Conservation (phyloP, 192 early-diverging fungal species). For the Coemansia sp. region DNA sequence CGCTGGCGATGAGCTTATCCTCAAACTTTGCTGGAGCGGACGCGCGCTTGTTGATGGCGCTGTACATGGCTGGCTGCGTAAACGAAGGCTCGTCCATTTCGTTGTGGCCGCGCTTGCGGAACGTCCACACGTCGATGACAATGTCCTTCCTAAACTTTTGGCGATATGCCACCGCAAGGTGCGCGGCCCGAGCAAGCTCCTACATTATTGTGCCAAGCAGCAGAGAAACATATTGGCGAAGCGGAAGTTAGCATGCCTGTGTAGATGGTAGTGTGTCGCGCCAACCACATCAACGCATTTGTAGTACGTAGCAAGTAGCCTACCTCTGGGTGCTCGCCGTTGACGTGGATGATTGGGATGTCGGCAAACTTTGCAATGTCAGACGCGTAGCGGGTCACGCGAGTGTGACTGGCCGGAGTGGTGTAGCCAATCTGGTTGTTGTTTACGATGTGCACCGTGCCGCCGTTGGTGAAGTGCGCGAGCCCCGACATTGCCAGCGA, state of each 20-base stretch:
- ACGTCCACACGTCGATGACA: slow-evolving; percentile 92
- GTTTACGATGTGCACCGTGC: slow-evolving; percentile 94
- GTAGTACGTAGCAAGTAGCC: not conserved
- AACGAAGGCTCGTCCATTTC: slow-evolving; percentile 97
- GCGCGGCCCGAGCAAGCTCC: slow-evolving; percentile 86
- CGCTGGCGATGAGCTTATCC: slow-evolving; percentile 49
- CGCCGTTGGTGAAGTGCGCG: slow-evolving; percentile 93
- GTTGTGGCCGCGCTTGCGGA: slow-evolving; percentile 97
- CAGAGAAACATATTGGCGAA: too few species aligned
- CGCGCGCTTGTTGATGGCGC: slow-evolving; percentile 75
- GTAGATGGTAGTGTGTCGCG: not conserved
- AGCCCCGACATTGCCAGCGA: slow-evolving; percentile 92
- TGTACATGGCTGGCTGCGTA: slow-evolving; percentile 97
- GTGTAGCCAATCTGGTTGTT: slow-evolving; percentile 99
- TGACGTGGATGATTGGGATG: slow-evolving; percentile 95
- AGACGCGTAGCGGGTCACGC: slow-evolving; percentile 87
- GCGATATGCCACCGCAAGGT: slow-evolving; percentile 87
- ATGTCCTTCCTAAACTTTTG: slow-evolving; percentile 94
- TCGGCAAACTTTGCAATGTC: slow-evolving; percentile 98
- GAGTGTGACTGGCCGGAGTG: slow-evolving; percentile 94
- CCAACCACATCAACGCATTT: not conserved
- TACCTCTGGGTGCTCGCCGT: slow-evolving; percentile 87
- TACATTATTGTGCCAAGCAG: slow-evolving; percentile 15
- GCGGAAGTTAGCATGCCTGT: not conserved
- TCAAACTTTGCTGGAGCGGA: slow-evolving; percentile 87